Base-by-base conservation (phyloP, 495 filamentous ascomycete genomes). In the Ascodesmis nigricans region DNA sequence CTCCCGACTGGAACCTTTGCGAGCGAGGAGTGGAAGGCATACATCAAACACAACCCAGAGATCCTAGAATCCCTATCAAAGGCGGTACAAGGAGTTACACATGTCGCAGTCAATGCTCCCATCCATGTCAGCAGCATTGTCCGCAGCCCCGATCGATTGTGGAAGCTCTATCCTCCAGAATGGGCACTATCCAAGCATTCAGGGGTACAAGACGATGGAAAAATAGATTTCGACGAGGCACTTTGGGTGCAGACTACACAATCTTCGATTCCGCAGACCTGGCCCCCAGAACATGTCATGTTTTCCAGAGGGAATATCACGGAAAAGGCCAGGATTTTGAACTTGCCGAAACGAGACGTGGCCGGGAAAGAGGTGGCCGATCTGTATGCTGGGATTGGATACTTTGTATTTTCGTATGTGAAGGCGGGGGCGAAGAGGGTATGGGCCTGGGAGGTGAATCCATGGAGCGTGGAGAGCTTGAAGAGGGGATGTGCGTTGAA, bases 221-320 rank as follows among this genome's bases (percentile, higher is more conserved):
- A n/a, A n/a, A n/a, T n/a, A n/a, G 72, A 81, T 43, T 69, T 79
- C 30, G 39, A 55, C 8, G 27, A 46, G 9, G 73, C 78, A 0
- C 72, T 90, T 43, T 93, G 81, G 79, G 69, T 69, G 3, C 66
- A 66, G 0, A 64, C 69, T 4, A 65, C 58, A 16, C 83, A 92
- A 49, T 77, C 84, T 48, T 71, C 71, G 5, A 74, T 93, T 32
- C 48, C 54, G n/a, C 83, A 93, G 54, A 72, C 62, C 19, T 93
- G 82, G 82, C 71, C 80, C 3, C 83, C 83, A 9, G 54, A 68
- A 0, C 77, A 78, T 55, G 91, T 79, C 9, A 92, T 93, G 83
- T 93, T 93, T 50, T 75, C 68, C 4, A 63, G 78, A 1, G 83
- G 83, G 5, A 92, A 92, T 47, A 55, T 91, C 30, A 72, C 64